phyloP scores from a whole-genome alignment of 1,139 yeast genomes.

The Hansenula lynferdii region DNA sequence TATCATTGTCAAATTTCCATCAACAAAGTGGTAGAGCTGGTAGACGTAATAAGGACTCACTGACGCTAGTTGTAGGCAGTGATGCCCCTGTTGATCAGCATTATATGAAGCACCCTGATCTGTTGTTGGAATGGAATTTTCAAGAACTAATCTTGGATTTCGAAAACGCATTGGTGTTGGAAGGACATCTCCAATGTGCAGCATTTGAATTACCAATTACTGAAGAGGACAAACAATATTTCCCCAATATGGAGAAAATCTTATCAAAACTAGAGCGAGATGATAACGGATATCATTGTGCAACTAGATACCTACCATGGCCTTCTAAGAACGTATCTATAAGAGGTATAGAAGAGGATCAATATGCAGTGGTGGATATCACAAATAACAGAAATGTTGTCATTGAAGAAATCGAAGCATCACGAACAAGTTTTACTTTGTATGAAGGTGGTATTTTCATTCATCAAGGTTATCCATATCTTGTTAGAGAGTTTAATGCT shows the following conservation, averaged over 20 bases:
- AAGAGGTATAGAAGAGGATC: slow-evolving; percentile 78
- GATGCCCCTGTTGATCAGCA: slow-evolving; percentile 84
- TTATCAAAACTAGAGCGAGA: slow-evolving; percentile 39
- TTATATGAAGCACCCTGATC: slow-evolving; percentile 66
- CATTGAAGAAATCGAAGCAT: slow-evolving; percentile 87
- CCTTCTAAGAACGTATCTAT: slow-evolving; percentile 71
- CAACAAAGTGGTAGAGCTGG: slow-evolving; percentile 99
- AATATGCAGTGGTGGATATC: slow-evolving; percentile 82
- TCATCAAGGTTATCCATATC: slow-evolving; percentile 88
- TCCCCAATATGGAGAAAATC: slow-evolving; percentile 33
- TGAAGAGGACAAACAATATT: slow-evolving; percentile 51
- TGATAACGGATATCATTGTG: slow-evolving; percentile 52
- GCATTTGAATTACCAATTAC: slow-evolving; percentile 76
- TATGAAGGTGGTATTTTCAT: slow-evolving; percentile 95
- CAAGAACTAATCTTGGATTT: slow-evolving; percentile 50
- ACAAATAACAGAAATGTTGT: slow-evolving; percentile 71
- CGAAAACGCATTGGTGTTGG: slow-evolving; percentile 54
- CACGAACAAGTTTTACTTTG: slow-evolving; percentile 82
- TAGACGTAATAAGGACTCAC: slow-evolving; percentile 66
- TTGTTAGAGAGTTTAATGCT: slow-evolving; percentile 78
- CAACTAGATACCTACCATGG: slow-evolving; percentile 68
- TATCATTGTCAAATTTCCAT: slow-evolving; percentile 78
- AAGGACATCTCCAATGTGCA: slow-evolving; percentile 90
- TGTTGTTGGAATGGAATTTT: slow-evolving; percentile 46
- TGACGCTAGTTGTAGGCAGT: slow-evolving; percentile 81